Conservation (phyloP, 164 flowering plant genomes). For the Platanus orientalis region DNA sequence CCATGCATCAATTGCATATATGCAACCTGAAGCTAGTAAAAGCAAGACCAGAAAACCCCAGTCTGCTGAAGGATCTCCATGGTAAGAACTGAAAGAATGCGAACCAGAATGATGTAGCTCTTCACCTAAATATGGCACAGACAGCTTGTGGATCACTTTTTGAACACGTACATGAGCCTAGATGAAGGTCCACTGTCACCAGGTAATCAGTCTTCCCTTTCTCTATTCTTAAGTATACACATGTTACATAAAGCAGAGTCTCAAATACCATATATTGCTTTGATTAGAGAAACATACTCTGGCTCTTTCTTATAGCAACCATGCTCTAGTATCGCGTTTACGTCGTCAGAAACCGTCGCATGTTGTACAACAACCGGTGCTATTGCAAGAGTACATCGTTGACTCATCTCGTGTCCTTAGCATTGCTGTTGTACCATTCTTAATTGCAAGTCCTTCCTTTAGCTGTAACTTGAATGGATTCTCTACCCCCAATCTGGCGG, state of each 20-base stretch:
- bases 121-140: slow-evolving; percentile 69
- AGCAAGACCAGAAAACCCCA: slow-evolving; percentile 79
- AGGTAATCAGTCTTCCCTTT: slow-evolving; percentile 83
- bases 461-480: too few species aligned
- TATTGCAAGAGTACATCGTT: too few species aligned
- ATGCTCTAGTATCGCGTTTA: neutral
- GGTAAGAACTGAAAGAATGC: slow-evolving; percentile 99
- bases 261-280: slow-evolving; percentile 83
- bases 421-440: too few species aligned
- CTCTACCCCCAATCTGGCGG: too few species aligned
- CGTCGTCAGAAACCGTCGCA: neutral
- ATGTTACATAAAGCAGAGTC: slow-evolving; percentile 79
- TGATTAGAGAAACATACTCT: slow-evolving; percentile 77
- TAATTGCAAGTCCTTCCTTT: too few species aligned
- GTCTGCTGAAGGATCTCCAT: slow-evolving; percentile 69
- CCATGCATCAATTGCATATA: slow-evolving; percentile 77
- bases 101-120: slow-evolving; percentile 97
- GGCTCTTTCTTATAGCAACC: slow-evolving; percentile 59
- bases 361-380: neutral
- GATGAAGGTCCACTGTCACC: slow-evolving; percentile 89
- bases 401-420: too few species aligned
- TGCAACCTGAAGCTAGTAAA: slow-evolving; percentile 79
- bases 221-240: slow-evolving; percentile 86
- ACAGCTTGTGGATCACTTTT: slow-evolving; percentile 84
- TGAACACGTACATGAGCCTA: slow-evolving; percentile 78